phyloP scores from a whole-genome alignment of 192 early-diverging fungal species.

The Phlyctochytrium arcticum region DNA sequence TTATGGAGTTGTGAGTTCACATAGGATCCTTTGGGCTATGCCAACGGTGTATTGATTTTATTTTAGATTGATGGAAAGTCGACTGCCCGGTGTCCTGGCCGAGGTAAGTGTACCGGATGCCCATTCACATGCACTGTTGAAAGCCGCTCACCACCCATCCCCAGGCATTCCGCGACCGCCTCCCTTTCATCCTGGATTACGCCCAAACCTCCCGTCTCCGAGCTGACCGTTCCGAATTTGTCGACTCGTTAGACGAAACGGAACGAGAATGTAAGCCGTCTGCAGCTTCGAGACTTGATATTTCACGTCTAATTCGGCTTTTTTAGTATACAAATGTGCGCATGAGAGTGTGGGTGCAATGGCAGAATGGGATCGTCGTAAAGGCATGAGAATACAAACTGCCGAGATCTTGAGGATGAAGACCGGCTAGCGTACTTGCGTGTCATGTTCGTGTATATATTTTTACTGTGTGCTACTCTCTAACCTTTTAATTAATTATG shows the following conservation, averaged over 20 bases:
- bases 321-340: constrained; percentile 31
- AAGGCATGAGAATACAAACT: constrained; percentile 27
- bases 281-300: background rate
- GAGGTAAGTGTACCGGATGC: background rate
- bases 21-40: constrained; percentile 1
- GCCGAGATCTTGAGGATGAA: constrained; percentile 25
- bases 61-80: background rate
- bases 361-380: constrained; percentile 30
- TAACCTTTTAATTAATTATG: too few relatives aligned
- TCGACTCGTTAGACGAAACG: constrained; percentile 35
- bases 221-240: constrained; percentile 34
- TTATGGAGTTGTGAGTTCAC: constrained; percentile 41
- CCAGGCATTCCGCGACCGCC: constrained; percentile 31
- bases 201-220: constrained; percentile 34
- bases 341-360: constrained; percentile 28
- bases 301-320: background rate
- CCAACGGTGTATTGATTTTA: background rate
- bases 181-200: constrained; percentile 36
- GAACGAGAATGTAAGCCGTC: constrained; percentile 33
- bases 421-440: too few relatives aligned
- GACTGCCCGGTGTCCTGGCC: constrained; percentile 11
- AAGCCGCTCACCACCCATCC: background rate
- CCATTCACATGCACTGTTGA: background rate
- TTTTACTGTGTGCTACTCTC: too few relatives aligned
- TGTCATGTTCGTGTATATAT: too few relatives aligned